Percentiles rank a stretch among this genome's conserved stretches.
Conservation (phyloP, 2,329 filamentous ascomycete genomes). For the Colletotrichum camelliae region DNA sequence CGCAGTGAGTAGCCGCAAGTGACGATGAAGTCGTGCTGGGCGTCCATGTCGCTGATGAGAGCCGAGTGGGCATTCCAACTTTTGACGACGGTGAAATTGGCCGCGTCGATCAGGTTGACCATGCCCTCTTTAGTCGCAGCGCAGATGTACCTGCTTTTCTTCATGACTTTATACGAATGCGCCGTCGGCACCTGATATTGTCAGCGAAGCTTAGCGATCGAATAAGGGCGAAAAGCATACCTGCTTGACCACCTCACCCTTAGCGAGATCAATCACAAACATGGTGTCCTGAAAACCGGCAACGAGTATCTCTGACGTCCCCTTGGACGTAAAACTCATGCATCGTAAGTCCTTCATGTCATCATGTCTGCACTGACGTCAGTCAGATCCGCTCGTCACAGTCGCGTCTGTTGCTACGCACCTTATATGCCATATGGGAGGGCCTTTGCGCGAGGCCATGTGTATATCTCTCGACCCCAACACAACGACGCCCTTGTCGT, state of each 20-base stretch:
- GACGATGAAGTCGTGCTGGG: slow-evolving; percentile 91
- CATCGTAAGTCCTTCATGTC: slow-evolving; percentile 89
- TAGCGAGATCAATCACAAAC: slow-evolving; percentile 75
- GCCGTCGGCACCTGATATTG: slow-evolving; percentile 67
- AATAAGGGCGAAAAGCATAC: slow-evolving; percentile 36
- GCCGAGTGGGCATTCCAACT: slow-evolving; percentile 91
- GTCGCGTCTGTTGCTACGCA: slow-evolving; percentile 44
- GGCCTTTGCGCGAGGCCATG: slow-evolving; percentile 82
- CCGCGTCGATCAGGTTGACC: slow-evolving; percentile 85
- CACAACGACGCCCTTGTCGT: slow-evolving; percentile 89
- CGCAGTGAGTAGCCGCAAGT: slow-evolving; percentile 93
- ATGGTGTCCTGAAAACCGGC: slow-evolving; percentile 87
- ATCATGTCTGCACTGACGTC: slow-evolving; percentile 54
- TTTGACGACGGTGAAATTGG: slow-evolving; percentile 79
- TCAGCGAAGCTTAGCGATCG: slow-evolving; percentile 30
- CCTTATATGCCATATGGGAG: slow-evolving; percentile 87
- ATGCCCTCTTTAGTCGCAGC: slow-evolving; percentile 83
- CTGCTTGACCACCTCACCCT: slow-evolving; percentile 75
- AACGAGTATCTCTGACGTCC: slow-evolving; percentile 81
- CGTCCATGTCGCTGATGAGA: slow-evolving; percentile 95
- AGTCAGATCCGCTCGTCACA: neutral
- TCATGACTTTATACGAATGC: slow-evolving; percentile 89
- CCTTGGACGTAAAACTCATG: slow-evolving; percentile 94
- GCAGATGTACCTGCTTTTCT: slow-evolving; percentile 87
- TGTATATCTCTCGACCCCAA: slow-evolving; percentile 85